phyloP scores from a whole-genome alignment of 1,284 basidiomycete genomes.

The Cerrena zonata region DNA sequence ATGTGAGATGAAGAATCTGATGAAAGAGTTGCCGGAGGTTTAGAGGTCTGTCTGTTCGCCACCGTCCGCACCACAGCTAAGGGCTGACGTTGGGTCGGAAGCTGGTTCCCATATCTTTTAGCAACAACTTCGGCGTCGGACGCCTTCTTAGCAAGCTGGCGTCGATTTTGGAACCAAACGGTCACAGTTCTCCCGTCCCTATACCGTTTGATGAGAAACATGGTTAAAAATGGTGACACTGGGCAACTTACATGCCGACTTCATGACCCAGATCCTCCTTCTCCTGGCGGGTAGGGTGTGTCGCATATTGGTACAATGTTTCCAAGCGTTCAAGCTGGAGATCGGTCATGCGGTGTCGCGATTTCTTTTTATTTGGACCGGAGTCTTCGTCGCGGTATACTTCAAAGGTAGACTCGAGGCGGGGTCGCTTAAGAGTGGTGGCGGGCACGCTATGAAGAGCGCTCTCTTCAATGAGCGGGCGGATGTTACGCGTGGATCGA shows the following conservation, averaged over 20 bases:
- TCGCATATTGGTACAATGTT: constrained; percentile 31
- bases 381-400: constrained; percentile 7
- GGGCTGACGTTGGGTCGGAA: neutral
- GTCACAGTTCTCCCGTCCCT: constrained; percentile 26
- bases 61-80: neutral
- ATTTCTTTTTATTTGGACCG: constrained; percentile 21
- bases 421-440: neutral
- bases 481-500: constrained; percentile 9
- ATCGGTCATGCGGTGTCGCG: constrained; percentile 36
- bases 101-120: neutral
- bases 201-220: neutral
- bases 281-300: constrained; percentile 35
- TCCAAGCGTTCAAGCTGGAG: constrained; percentile 36
- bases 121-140: neutral
- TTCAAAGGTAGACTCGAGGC: neutral
- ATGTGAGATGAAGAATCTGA: neutral
- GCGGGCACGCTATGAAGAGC: neutral
- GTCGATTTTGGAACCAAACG: constrained; percentile 30
- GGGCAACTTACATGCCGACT: constrained; percentile 33
- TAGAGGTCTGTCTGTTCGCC: neutral
- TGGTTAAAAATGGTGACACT: neutral
- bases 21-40: too few species aligned
- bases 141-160: constrained; percentile 18
- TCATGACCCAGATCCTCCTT: constrained; percentile 35
- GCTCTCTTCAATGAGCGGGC: neutral